Evolutionary conservation across 2,329 filamentous ascomycete species (phyloP), one percentile per base, ranked within the genome.

Genomic region (Akanthomyces lecanii): DNA sequence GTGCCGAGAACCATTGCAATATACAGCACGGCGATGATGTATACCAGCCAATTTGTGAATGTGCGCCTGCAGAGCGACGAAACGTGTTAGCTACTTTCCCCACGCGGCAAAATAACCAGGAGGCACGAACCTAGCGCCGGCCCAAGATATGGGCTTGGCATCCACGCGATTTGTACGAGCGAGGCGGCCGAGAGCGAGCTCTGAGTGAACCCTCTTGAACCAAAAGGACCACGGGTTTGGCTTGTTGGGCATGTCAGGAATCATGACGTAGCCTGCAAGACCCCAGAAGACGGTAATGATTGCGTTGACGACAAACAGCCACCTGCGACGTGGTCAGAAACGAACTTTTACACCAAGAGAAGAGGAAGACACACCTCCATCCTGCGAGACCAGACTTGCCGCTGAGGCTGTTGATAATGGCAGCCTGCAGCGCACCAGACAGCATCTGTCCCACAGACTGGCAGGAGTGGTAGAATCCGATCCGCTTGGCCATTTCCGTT

Each of bases 281-380:
- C 72, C 73, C 60, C 74, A 71, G 12, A 72, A 67, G 1, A 75
- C 68, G 7, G 70, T 71, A 45, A 76, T 73, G 28, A 75, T 67
- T 1, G 76, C 78, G 63, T 80, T 78, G 67, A 80, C 74, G 55
- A 81, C 73, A 65, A 81, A 81, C 5, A 81, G 72, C 77, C 78
- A 70, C n/a, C 66, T 67, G n/a, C 16, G 7, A 8, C 18, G 10
- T 10, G 42, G 36, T 60, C 21, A 53, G 28, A 18, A 38, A 23
- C 0, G 14, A 10, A 30, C 1, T 6, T 7, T n/a, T 30, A 6
- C 28, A 18, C 3, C 4, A 11, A 21, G 21, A 12, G 8, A 30
- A n/a, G 25, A 2, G 18, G 5, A 11, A n/a, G 11, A 53, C 63
- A 54, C 40, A 80, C 63, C 76, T 73, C 79, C 77, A 81, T 1